A percentile compares a stretch with the other conserved stretches of the same genome.
phyloP scores from a whole-genome alignment of 208 protist genomes.

The Crithidia mellificae region DNA sequence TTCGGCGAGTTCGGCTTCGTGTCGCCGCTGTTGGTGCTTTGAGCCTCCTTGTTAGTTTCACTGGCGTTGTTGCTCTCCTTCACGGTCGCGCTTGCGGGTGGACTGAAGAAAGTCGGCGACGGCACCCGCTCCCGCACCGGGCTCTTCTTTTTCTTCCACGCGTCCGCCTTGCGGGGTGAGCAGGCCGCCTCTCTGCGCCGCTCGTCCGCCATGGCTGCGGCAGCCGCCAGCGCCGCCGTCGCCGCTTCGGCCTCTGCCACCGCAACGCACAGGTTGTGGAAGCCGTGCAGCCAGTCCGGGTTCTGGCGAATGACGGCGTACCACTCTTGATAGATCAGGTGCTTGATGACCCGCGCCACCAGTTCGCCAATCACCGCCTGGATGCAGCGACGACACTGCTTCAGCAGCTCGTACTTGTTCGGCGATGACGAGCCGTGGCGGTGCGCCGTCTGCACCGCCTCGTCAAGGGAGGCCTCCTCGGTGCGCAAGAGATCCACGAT shows the following conservation, averaged over 20 bases:
- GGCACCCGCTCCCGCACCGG: background rate
- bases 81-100: too few species aligned
- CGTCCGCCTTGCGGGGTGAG: background rate
- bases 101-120: too few species aligned
- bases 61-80: too few species aligned
- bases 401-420: conserved; percentile 37
- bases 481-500: conserved; percentile 44
- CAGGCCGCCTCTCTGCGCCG: background rate
- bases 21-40: too few species aligned
- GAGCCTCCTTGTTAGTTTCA: too few species aligned
- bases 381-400: conserved; percentile 45
- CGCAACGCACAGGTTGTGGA: conserved; percentile 25
- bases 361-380: conserved; percentile 52
- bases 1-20: background rate
- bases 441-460: conserved; percentile 34
- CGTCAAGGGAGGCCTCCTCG: conserved; percentile 41
- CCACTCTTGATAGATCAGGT: conserved; percentile 45
- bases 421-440: conserved; percentile 40
- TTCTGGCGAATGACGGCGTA: conserved; percentile 28
- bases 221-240: background rate
- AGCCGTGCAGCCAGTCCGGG: conserved; percentile 34
- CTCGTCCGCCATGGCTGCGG: background rate
- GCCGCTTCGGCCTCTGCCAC: conserved; percentile 10
- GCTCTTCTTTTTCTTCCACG: background rate
- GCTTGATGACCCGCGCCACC: conserved; percentile 43